phyloP scores from a whole-genome alignment of 2,329 filamentous ascomycete genomes.

The Moelleriella libera region DNA sequence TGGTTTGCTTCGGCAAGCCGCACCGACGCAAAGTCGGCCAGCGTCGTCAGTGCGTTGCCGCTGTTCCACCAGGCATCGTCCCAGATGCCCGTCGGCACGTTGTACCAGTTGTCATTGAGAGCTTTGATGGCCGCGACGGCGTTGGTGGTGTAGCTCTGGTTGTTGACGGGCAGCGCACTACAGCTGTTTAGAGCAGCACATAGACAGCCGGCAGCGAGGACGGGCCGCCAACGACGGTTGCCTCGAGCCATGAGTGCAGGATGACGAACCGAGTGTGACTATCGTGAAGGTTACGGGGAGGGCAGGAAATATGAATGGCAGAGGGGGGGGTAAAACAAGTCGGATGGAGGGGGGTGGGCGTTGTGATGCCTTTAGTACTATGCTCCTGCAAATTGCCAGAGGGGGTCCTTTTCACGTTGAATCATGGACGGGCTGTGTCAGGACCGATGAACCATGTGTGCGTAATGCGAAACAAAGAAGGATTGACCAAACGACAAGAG shows the following conservation, averaged over 20 bases:
- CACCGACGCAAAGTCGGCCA: conserved; percentile 38
- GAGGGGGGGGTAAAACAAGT: background rate
- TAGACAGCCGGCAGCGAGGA: conserved; percentile 4
- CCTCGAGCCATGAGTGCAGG: background rate
- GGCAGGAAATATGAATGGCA: background rate
- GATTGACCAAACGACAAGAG: background rate
- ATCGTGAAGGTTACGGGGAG: background rate
- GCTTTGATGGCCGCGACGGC: conserved; percentile 20
- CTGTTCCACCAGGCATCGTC: conserved; percentile 59
- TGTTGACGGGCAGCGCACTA: conserved; percentile 5
- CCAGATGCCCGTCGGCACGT: conserved; percentile 46
- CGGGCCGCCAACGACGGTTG: background rate
- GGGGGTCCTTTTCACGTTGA: background rate
- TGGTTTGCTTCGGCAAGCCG: conserved; percentile 17
- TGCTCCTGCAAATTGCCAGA: background rate
- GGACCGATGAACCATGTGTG: background rate
- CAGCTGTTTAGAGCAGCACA: background rate
- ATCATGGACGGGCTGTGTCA: background rate
- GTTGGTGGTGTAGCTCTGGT: conserved; percentile 16
- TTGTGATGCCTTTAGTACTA: background rate
- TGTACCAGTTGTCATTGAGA: conserved; percentile 47
- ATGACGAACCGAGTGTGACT: background rate
- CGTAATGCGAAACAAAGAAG: background rate
- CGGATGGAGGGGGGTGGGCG: background rate
- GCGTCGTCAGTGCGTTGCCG: conserved; percentile 49